Evolutionary conservation across 345 rosid species (phyloP), one percentile per base, ranked within the genome.

Genomic region (Trapa incisa): DNA sequence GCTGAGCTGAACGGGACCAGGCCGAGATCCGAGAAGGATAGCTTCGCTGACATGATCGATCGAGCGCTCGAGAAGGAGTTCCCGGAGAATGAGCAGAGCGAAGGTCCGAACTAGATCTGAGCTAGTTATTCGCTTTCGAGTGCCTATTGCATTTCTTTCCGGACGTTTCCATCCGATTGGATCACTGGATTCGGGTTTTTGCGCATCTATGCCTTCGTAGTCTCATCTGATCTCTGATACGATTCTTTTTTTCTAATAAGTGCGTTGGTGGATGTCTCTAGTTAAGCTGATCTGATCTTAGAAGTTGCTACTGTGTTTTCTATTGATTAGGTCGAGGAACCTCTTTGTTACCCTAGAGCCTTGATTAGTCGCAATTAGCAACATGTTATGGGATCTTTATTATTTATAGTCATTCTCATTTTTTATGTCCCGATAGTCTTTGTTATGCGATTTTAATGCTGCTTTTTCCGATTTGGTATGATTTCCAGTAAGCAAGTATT

Each of bases 51-150:
- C 73, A 87, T 92, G 72, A 87, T 92, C 70, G 96, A 84, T 79
- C 90, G 91, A 7, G 96, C 96, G 47, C 91, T 92, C 38, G 87
- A 80, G 83, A 86, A 86, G 77, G 98, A 92, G 86, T 92, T 89
- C 81, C 76, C 86, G 4, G 96, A 89, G 74, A 87, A 81, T 70
- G 98, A 92, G 66, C 91, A 89, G 71, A 79, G 68, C 29, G 93
- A 87, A 76, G 96, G 92, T 87, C 50, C 56, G 41, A 72, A 57
- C 75, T 79, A 71, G 86, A 86, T 86, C 87, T 81, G 74, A 68
- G 56, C 67, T 80, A 54, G 37, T 57, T 6, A 33, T 64, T 7
- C 4, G 52, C 65, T 61, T 35, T 47, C 57, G 42, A 66, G 50
- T 29, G 68, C 61, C 69, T n/a, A n/a, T n/a, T 39, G 45, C 48